These are phyloP conservation scores for Theobroma grandiflorum DNA, from an alignment of 441 rosid genomes.

Conservation along the genomic window DNA sequence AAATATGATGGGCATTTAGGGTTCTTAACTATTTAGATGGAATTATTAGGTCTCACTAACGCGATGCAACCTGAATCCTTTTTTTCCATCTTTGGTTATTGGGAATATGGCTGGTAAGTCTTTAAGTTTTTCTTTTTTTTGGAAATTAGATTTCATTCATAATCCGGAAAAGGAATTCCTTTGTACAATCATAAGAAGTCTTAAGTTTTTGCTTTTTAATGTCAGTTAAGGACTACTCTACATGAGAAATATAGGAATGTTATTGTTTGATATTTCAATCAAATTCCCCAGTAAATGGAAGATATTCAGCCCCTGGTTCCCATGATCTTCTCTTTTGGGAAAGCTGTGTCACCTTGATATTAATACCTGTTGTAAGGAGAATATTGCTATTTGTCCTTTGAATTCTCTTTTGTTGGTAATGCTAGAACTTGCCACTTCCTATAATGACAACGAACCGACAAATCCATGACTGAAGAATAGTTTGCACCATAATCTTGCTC, in stretches of 20 bases:
- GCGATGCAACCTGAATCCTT: not conserved
- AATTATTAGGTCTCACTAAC: not conserved
- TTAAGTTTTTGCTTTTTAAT: slow-evolving; percentile 7
- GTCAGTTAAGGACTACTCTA: not conserved
- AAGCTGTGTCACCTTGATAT: not conserved
- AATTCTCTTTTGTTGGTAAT: not conserved
- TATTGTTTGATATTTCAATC: not conserved
- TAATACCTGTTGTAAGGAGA: not conserved
- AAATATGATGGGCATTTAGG: not conserved
- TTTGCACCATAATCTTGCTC: not conserved
- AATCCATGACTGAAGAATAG: slow-evolving; percentile 5
- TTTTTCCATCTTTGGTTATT: not conserved
- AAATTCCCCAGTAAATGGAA: not conserved
- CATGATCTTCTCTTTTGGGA: not conserved
- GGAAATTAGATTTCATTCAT: too few relatives aligned
- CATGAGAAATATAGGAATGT: not conserved
- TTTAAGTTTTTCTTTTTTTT: too few relatives aligned
- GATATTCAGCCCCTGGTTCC: not conserved
- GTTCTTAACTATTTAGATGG: not conserved
- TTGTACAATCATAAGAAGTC: too few relatives aligned
- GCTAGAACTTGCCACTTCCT: not conserved
- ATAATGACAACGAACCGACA: not conserved
- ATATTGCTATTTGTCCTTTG: not conserved
- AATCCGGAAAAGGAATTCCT: too few relatives aligned
- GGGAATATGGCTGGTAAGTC: not conserved